phyloP scores from a whole-genome alignment of 106 monocot species.

The Iris macrosiphon region DNA sequence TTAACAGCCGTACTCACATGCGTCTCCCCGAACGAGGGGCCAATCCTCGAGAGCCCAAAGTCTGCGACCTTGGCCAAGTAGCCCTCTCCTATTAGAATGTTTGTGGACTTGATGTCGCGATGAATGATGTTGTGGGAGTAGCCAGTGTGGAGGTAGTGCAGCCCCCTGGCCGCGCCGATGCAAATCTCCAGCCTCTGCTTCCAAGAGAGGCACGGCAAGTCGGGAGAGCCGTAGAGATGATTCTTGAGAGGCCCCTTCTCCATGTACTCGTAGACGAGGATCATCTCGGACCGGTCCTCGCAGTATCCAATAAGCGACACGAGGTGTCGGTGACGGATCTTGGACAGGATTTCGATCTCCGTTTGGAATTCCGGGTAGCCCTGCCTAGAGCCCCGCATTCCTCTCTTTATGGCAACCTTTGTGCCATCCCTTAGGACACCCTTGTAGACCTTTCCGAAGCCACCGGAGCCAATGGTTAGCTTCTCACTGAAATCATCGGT shows the following conservation, averaged over 20 bases:
- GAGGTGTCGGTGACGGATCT: constrained; percentile 55
- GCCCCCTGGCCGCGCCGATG: constrained; percentile 24
- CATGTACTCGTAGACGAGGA: constrained; percentile 69
- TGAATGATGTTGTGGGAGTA: constrained; percentile 46
- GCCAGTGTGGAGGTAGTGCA: constrained; percentile 41
- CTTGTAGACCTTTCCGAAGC: constrained; percentile 61
- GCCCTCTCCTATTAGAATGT: constrained; percentile 41
- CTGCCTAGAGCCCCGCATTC: constrained; percentile 26
- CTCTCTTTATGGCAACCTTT: constrained; percentile 50
- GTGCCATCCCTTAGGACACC: constrained; percentile 49
- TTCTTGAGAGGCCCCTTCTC: constrained; percentile 41
- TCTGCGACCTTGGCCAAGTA: constrained; percentile 54
- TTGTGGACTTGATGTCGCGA: constrained; percentile 58
- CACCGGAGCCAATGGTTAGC: constrained; percentile 37
- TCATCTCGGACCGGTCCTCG: constrained; percentile 52
- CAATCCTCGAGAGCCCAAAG: constrained; percentile 68
- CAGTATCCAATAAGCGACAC: constrained; percentile 67
- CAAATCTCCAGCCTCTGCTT: constrained; percentile 30
- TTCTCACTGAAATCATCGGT: constrained; percentile 37
- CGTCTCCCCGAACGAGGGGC: constrained; percentile 52
- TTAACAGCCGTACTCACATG: constrained; percentile 82
- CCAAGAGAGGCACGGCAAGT: constrained; percentile 29
- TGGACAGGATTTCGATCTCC: constrained; percentile 47
- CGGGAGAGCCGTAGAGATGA: constrained; percentile 40
- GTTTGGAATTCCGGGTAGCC: constrained; percentile 58